phyloP scores from a whole-genome alignment of 805 yeast species.

The Phaffomyces opuntiae region DNA sequence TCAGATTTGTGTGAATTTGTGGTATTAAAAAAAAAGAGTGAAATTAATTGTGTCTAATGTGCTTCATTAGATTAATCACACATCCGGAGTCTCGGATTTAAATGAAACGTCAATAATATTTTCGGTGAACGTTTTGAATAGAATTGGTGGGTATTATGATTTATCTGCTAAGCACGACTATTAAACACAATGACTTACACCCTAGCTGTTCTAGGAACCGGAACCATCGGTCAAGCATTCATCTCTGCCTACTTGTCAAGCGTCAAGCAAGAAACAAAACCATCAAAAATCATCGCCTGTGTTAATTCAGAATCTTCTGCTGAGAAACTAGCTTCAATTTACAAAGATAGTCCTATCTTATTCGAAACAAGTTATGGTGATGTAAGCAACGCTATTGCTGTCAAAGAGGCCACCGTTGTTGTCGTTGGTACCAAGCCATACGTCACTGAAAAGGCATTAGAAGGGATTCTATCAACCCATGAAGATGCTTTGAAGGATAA shows the following conservation, averaged over 20 bases:
- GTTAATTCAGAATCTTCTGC: slow-evolving; percentile 52
- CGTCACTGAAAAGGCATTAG: slow-evolving; percentile 56
- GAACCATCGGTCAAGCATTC: slow-evolving; percentile 94
- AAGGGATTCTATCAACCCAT: slow-evolving; percentile 28
- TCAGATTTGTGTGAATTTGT: no score
- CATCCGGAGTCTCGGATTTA: slow-evolving; percentile 3
- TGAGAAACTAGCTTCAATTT: slow-evolving; percentile 39
- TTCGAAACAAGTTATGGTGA: slow-evolving; percentile 47
- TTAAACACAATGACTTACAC: slow-evolving; percentile 33
- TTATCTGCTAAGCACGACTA: no score
- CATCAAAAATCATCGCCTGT: slow-evolving; percentile 71
- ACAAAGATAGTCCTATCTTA: slow-evolving; percentile 32
- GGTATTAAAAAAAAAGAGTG: not conserved
- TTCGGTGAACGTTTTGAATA: not conserved
- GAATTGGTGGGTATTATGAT: no score
- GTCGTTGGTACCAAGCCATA: slow-evolving; percentile 88
- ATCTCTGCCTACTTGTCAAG: slow-evolving; percentile 65
- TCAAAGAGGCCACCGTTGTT: slow-evolving; percentile 57
- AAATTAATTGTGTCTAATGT: not conserved
- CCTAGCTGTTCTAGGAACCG: slow-evolving; percentile 81
- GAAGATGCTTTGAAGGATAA: slow-evolving; percentile 37
- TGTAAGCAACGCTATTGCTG: slow-evolving; percentile 49
- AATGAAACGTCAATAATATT: not conserved
- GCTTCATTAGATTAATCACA: slow-evolving; percentile 8
- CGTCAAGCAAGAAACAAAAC: slow-evolving; percentile 38